phyloP scores from a whole-genome alignment of 345 rosid genomes.

The Rhodomyrtus tomentosa region DNA sequence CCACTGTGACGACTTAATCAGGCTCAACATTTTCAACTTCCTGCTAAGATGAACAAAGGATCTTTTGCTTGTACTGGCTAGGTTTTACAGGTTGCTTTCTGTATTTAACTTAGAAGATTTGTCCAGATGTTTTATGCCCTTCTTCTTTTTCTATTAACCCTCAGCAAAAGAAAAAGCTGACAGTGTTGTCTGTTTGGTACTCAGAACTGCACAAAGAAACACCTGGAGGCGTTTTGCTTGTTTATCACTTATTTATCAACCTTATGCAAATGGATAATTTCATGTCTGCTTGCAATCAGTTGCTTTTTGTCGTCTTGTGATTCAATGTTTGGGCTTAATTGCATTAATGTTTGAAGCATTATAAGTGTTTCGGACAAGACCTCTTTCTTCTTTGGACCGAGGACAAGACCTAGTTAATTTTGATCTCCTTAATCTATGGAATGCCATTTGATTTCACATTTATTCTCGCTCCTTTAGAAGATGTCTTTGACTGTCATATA shows the following conservation, averaged over 20 bases:
- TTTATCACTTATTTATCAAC: background rate
- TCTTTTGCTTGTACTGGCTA: background rate
- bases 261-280: background rate
- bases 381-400: background rate
- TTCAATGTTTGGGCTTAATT: background rate
- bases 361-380: background rate
- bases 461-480: background rate
- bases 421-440: background rate
- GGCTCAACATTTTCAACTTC: background rate
- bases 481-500: background rate
- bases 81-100: background rate
- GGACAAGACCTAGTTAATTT: background rate
- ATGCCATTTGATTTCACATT: background rate
- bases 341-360: background rate
- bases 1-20: background rate
- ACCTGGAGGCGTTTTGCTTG: background rate
- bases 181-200: background rate
- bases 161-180: background rate
- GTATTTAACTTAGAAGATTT: background rate
- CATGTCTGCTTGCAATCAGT: background rate
- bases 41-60: background rate
- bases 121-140: background rate
- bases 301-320: background rate
- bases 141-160: background rate
- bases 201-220: background rate